These are phyloP conservation scores for Yarrowia osloensis DNA, from an alignment of 805 yeast species.

Conservation along the genomic window DNA sequence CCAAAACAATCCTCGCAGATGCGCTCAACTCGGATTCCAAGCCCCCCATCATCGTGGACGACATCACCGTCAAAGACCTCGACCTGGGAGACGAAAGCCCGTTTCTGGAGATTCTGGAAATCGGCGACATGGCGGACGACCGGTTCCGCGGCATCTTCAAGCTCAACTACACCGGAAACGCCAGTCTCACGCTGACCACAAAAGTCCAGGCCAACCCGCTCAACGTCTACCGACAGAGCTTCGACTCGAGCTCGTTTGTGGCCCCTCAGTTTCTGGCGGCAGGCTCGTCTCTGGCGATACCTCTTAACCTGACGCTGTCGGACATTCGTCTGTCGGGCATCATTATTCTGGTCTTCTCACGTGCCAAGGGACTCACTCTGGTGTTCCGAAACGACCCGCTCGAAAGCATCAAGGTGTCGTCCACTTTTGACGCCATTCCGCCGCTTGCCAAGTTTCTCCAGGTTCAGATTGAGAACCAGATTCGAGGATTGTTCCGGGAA, in stretches of 20 bases:
- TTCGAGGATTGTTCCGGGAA: slow-evolving; percentile 78
- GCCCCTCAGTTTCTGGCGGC: slow-evolving; percentile 69
- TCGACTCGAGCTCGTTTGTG: slow-evolving; percentile 51
- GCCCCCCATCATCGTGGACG: slow-evolving; percentile 42
- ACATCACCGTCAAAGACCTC: slow-evolving; percentile 64
- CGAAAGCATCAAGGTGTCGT: slow-evolving; percentile 76
- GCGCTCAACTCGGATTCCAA: slow-evolving; percentile 41
- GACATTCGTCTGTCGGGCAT: slow-evolving; percentile 76
- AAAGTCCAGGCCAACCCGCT: slow-evolving; percentile 82
- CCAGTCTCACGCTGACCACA: slow-evolving; percentile 67
- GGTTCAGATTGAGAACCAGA: slow-evolving; percentile 77
- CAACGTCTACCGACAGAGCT: slow-evolving; percentile 55
- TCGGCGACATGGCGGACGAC: slow-evolving; percentile 69
- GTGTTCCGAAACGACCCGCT: slow-evolving; percentile 89
- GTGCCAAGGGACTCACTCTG: slow-evolving; percentile 78
- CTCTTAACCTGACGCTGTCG: slow-evolving; percentile 72
- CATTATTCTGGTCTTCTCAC: slow-evolving; percentile 79
- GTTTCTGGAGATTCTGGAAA: slow-evolving; percentile 69
- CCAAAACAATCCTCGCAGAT: slow-evolving; percentile 45
- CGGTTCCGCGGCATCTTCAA: slow-evolving; percentile 64
- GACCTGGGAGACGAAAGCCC: slow-evolving; percentile 78
- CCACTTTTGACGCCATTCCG: slow-evolving; percentile 83
- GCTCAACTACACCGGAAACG: slow-evolving; percentile 73
- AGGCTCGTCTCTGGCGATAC: slow-evolving; percentile 69
- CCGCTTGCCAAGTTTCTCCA: slow-evolving; percentile 83